Percentiles rank a stretch among this genome's conserved stretches.
Conservation (phyloP, 2,329 filamentous ascomycete species). For the Cladorrhinum sp. region DNA sequence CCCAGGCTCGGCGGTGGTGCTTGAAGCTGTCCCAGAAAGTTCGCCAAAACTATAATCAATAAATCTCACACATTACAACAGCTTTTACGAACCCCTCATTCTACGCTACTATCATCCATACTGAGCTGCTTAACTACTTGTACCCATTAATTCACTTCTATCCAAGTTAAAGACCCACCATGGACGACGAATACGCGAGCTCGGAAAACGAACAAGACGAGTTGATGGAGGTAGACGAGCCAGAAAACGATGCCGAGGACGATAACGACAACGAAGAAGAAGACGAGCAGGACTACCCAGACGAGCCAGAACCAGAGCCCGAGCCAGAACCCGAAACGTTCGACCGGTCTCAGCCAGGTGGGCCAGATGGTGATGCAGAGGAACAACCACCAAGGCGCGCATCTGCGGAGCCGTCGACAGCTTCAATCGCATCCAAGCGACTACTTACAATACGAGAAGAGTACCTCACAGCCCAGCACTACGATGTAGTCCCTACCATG, state of each 20-base stretch:
- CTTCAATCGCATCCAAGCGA: slow-evolving; percentile 36
- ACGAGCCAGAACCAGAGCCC: slow-evolving; percentile 29
- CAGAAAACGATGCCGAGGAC: slow-evolving; percentile 38
- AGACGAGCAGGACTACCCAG: slow-evolving; percentile 33
- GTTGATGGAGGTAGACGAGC: slow-evolving; percentile 49
- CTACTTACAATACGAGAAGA: slow-evolving; percentile 70
- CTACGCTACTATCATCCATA: background rate
- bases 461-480: slow-evolving; percentile 73
- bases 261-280: slow-evolving; percentile 46
- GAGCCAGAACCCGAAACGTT: slow-evolving; percentile 19
- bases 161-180: slow-evolving; percentile 18
- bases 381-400: slow-evolving; percentile 29
- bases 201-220: slow-evolving; percentile 56
- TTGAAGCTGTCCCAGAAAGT: background rate
- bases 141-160: no score
- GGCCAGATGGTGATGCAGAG: slow-evolving; percentile 7
- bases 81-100: background rate
- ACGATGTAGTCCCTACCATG: slow-evolving; percentile 96
- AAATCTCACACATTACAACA: background rate
- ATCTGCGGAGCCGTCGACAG: slow-evolving; percentile 33
- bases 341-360: slow-evolving; percentile 35
- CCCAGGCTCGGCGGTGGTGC: background rate
- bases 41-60: background rate
- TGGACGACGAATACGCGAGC: slow-evolving; percentile 37
- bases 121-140: no score